Base-by-base conservation (phyloP, 2,329 filamentous ascomycete species). In the Tolypocladium album region DNA sequence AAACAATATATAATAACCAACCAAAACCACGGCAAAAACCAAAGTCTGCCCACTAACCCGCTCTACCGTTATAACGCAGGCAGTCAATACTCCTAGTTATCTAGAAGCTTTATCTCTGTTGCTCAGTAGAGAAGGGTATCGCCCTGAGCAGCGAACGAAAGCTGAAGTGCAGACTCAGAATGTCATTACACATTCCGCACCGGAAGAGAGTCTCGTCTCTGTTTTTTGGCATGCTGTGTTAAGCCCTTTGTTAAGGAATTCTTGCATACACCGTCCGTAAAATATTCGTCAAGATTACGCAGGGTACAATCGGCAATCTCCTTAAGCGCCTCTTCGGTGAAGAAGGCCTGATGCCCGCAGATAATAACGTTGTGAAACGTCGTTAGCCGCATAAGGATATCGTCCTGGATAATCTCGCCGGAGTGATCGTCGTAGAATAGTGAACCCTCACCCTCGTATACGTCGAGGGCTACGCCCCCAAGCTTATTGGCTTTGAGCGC, bases 291-390 rank as follows among this genome's bases (percentile, higher is more conserved):
- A 4, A 87, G 67, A 67, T 88, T 88, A 60, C 73, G 71, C 62
- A 88, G 66, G 1, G 85, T 88, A 58, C 77, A 80, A 55, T 81
- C 78, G 1, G 85, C 80, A 65, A 88, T 89, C 71, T 87, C 84
- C 9, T 75, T 73, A 56, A 89, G 72, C 1, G 86, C 86, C 72
- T 88, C 85, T 40, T 81, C 74, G 6, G 86, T 88, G 66, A 89
- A 86, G 72, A 88, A 89, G 1, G 83, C 86, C 74, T 88, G 86
- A 65, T 89, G 86, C 0, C 86, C 85, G 63, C 82, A 86, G 61
- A 89, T 74, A 53, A 89, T 70, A 3, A 87, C 86, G 63, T 88
- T 88, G 61, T 80, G 86, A 66, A 88, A 88, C 0, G 85, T 88
- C 72, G 86, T 82, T 62, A 89, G 71, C 6, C 86, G 79, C 79